Percentiles rank a stretch among this genome's conserved stretches.
phyloP scores from a whole-genome alignment of 306 rosid species.

The Prunus campanulata region DNA sequence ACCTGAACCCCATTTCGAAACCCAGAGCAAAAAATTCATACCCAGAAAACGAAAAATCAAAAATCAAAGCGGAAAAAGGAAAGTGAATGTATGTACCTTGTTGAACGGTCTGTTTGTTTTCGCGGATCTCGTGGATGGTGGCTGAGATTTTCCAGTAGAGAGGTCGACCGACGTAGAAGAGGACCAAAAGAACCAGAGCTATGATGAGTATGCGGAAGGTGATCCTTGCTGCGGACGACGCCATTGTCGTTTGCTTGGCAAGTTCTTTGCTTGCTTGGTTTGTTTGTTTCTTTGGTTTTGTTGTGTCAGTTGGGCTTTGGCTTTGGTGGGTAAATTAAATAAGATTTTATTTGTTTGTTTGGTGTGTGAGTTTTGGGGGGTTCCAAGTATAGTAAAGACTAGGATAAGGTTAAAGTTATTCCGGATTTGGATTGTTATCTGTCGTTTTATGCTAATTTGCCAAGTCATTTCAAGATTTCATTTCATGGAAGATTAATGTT shows the following conservation, averaged over 20 bases:
- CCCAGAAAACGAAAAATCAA: neutral
- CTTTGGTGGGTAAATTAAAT: neutral
- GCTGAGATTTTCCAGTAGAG: slow-evolving; percentile 88
- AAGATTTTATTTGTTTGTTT: neutral
- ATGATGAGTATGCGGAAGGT: slow-evolving; percentile 45
- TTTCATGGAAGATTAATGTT: no score
- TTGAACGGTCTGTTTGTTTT: slow-evolving; percentile 73
- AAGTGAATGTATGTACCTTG: slow-evolving; percentile 41
- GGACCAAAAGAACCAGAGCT: slow-evolving; percentile 34
- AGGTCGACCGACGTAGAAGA: slow-evolving; percentile 81
- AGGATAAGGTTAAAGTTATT: no score
- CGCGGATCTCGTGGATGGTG: slow-evolving; percentile 72
- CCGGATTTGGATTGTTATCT: neutral
- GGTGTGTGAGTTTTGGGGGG: neutral
- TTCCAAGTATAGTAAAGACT: neutral
- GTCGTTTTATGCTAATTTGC: no score
- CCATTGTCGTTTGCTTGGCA: slow-evolving; percentile 37
- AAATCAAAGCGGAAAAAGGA: neutral
- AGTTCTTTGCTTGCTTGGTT: neutral
- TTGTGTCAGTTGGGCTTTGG: neutral
- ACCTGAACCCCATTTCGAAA: slow-evolving; percentile 41
- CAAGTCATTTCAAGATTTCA: no score
- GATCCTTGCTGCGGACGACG: slow-evolving; percentile 46
- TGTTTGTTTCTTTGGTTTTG: neutral
- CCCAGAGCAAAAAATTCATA: neutral